Conservation (phyloP, 176 grass and related monocot genomes). For the Elaeis guineensis region DNA sequence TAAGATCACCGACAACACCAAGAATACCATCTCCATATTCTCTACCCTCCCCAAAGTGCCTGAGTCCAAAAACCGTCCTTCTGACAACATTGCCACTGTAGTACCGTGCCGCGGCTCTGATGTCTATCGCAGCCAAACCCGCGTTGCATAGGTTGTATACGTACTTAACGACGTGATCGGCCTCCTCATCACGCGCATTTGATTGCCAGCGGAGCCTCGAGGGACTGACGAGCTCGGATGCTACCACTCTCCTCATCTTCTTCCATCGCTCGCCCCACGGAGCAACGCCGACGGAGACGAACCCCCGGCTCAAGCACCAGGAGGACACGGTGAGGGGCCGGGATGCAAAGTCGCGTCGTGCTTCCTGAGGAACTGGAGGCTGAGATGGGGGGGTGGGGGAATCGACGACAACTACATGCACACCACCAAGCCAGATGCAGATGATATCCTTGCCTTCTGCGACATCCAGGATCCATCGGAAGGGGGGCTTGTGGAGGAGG, state of each 20-base stretch:
- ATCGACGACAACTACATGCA: conserved; percentile 31
- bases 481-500: conserved; percentile 31
- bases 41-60: conserved; percentile 12
- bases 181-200: conserved; percentile 16
- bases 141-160: conserved; percentile 12
- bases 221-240: conserved; percentile 23
- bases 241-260: conserved; percentile 51
- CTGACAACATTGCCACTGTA: conserved; percentile 33
- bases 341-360: conserved; percentile 49
- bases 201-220: conserved; percentile 18
- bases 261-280: conserved; percentile 50
- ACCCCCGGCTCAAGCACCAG: conserved; percentile 21
- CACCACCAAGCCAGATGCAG: conserved; percentile 35
- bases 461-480: conserved; percentile 40
- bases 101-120: conserved; percentile 19
- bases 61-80: conserved; percentile 26
- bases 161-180: conserved; percentile 34
- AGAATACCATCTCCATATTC: conserved; percentile 14
- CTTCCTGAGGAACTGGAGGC: conserved; percentile 37
- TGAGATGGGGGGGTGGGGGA: conserved; percentile 34
- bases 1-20: conserved; percentile 8
- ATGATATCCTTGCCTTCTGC: conserved; percentile 24
- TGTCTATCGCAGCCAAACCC: neutral
- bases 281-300: conserved; percentile 24
- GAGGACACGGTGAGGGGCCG: conserved; percentile 37